Evolutionary conservation across 306 rosid species (phyloP), one percentile per base, ranked within the genome.

Genomic region (Pyrus bretschneideri): DNA sequence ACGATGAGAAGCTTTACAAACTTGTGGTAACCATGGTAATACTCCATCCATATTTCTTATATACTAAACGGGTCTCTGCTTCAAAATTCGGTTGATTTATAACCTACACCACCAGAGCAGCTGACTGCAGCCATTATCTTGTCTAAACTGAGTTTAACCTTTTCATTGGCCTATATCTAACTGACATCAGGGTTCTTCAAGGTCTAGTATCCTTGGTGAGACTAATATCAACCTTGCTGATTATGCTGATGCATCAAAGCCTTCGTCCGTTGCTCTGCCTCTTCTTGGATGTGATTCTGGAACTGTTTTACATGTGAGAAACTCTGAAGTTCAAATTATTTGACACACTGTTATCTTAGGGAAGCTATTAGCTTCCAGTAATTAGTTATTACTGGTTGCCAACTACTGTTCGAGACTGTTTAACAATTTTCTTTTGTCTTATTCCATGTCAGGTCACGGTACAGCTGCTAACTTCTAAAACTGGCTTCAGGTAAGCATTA

Each of bases 381-480:
- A 38, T 59, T 70, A 46, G 62, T 84, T 22, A 60, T 9, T 65
- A 66, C 67, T 76, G 68, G 62, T 76, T 38, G 21, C 35, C 55
- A 79, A 31, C 25, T 55, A 30, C 30, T 66, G 8, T 71, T 22
- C 11, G 13, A 30, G 45, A 45, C 44, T 52, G 18, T 57, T 67
- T 9, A 67, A 42, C 14, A 76, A 25, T 12, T 70, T 3, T 38
- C 74, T 35, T 25, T 19, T 38, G 14, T 87, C 85, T 79, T 86
- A 75, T 74, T 76, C 78, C 82, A 87, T 86, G 77, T 82, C 96
- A 96, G 99, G 98, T 96, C 77, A 86, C 97, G 4, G 92, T 96
- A 83, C 99, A 96, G 91, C 96, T 96, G 81, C 93, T 96, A 78
- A 96, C 99, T 73, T 96, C 99, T 60, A 96, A 91, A 85, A 96